Conservation (phyloP, 2,329 filamentous ascomycete genomes). For the Claviceps sorghi region DNA sequence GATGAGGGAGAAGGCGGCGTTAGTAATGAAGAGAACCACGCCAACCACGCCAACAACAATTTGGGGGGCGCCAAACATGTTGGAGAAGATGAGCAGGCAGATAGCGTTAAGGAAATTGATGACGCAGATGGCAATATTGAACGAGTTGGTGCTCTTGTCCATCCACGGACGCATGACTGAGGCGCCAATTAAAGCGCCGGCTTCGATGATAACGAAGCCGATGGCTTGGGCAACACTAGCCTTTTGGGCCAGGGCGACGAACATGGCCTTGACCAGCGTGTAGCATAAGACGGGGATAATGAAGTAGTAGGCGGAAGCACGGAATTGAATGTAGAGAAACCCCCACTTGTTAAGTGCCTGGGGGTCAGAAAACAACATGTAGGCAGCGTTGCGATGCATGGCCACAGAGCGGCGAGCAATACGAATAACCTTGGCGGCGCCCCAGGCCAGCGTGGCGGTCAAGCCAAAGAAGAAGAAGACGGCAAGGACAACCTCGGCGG, state of each 20-base stretch:
- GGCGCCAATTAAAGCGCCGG: conserved; percentile 58
- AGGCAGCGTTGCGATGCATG: conserved; percentile 92
- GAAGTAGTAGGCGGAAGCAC: conserved; percentile 90
- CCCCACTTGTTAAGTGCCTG: conserved; percentile 93
- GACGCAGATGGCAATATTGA: conserved; percentile 84
- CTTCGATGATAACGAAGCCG: conserved; percentile 71
- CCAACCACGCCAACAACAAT: conserved; percentile 80
- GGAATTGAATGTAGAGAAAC: conserved; percentile 93
- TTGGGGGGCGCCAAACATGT: conserved; percentile 69
- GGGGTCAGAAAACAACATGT: conserved; percentile 95
- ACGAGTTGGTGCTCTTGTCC: conserved; percentile 95
- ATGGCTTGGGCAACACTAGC: conserved; percentile 62
- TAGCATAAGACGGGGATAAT: conserved; percentile 69
- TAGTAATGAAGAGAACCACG: conserved; percentile 76
- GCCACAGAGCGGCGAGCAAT: conserved; percentile 76
- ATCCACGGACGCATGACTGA: conserved; percentile 85
- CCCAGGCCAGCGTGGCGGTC: conserved; percentile 65
- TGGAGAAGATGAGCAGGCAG: conserved; percentile 77
- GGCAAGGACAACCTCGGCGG: conserved; percentile 72
- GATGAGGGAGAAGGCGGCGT: conserved; percentile 69
- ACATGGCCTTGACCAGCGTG: conserved; percentile 74
- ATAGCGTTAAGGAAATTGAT: conserved; percentile 86
- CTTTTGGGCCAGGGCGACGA: conserved; percentile 67
- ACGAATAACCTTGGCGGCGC: conserved; percentile 74
- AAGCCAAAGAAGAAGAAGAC: conserved; percentile 80